These are phyloP conservation scores for Ilyonectria destructans DNA, from an alignment of 2,329 filamentous ascomycete species.

Conservation along the genomic window DNA sequence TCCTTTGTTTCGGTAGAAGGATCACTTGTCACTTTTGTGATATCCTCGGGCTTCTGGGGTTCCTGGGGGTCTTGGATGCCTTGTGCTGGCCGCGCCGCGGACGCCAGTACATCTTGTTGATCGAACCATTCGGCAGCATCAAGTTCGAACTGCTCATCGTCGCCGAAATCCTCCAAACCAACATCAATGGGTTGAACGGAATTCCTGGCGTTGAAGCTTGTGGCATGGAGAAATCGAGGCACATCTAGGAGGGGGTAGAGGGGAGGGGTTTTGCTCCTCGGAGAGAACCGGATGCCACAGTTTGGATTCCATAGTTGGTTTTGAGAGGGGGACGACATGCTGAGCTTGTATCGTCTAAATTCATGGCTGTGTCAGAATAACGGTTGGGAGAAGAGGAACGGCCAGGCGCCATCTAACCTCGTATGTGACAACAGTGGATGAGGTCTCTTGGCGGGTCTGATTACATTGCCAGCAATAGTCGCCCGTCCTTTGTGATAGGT, in stretches of 20 bases:
- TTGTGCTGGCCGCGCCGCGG: constrained; percentile 5
- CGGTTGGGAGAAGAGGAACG: constrained; percentile 9
- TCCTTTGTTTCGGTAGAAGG: constrained; percentile 24
- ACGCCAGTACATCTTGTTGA: constrained; percentile 39
- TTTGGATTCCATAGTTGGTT: constrained; percentile 51
- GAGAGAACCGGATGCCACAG: constrained; percentile 52
- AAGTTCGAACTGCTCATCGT: constrained; percentile 47
- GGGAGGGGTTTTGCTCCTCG: constrained; percentile 37
- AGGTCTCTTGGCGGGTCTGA: constrained; percentile 42
- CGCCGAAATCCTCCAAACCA: constrained; percentile 41
- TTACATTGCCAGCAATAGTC: constrained; percentile 50
- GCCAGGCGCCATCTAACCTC: constrained; percentile 36
- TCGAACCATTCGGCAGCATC: constrained; percentile 48
- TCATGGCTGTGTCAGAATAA: constrained; percentile 26
- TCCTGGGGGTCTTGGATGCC: constrained; percentile 23
- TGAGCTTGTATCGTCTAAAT: constrained; percentile 29
- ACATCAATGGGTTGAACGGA: neutral
- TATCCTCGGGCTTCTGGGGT: constrained; percentile 21
- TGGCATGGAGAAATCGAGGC: constrained; percentile 48
- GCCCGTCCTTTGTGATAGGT: constrained; percentile 34
- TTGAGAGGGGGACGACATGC: constrained; percentile 40
- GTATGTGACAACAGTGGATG: constrained; percentile 29
- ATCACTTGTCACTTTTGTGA: constrained; percentile 19
- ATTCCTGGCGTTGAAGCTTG: neutral
- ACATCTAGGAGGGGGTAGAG: constrained; percentile 49